A percentile compares a stretch with the other conserved stretches of the same genome.
phyloP scores from a whole-genome alignment of 768 basidiomycete species.

The Suillus subluteus region DNA sequence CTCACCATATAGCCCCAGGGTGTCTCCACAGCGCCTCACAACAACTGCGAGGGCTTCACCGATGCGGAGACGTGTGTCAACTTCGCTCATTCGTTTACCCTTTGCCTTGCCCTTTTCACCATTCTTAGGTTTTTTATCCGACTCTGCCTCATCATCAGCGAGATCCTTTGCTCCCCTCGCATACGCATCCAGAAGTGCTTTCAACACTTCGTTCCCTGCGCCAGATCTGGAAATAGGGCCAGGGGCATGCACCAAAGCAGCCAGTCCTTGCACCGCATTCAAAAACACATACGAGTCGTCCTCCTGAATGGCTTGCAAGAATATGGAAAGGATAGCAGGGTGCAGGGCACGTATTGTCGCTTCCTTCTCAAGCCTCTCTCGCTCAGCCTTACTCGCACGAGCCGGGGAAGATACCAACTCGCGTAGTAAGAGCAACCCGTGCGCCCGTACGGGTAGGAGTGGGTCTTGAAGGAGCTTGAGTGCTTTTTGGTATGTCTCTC shows the following conservation, averaged over 20 bases:
- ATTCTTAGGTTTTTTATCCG: conserved; percentile 44
- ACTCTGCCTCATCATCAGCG: conserved; percentile 37
- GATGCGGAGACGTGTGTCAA: conserved; percentile 75
- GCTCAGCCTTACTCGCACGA: conserved; percentile 9
- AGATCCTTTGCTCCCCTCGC: conserved; percentile 54
- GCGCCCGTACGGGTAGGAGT: conserved; percentile 90
- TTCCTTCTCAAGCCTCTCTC: neutral
- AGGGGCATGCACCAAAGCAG: conserved; percentile 79
- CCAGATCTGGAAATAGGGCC: conserved; percentile 26
- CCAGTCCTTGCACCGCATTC: conserved; percentile 88
- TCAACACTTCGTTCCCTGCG: conserved; percentile 60
- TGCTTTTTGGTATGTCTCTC: conserved; percentile 83
- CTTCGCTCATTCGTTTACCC: conserved; percentile 38
- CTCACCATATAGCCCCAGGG: conserved; percentile 71
- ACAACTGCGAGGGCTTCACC: conserved; percentile 87
- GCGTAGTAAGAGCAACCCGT: conserved; percentile 83
- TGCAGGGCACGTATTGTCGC: conserved; percentile 63
- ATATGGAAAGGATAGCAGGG: conserved; percentile 86
- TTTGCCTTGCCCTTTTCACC: neutral
- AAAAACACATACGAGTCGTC: conserved; percentile 96
- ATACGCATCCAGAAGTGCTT: conserved; percentile 70
- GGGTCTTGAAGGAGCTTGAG: conserved; percentile 89
- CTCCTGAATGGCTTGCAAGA: conserved; percentile 83
- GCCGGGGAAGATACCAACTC: conserved; percentile 60
- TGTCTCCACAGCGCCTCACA: conserved; percentile 70